Percentiles rank a stretch among this genome's conserved stretches.
These are phyloP conservation scores for Whalleya microplaca DNA, from an alignment of 2,329 filamentous ascomycete genomes.

Conservation along the genomic window DNA sequence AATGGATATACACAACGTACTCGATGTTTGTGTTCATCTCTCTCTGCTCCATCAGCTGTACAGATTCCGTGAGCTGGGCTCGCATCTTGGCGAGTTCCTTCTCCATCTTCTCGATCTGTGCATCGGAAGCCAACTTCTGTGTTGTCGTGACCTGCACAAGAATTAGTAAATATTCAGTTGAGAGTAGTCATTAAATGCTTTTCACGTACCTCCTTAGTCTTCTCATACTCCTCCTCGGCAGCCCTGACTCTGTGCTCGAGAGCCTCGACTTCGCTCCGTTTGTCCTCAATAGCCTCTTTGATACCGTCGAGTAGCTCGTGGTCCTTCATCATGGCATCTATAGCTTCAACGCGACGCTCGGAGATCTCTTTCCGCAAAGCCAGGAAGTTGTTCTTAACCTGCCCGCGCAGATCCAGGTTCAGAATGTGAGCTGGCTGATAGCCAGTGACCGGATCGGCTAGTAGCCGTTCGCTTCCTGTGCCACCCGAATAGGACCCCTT, in stretches of 20 bases:
- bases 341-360: conserved; percentile 78
- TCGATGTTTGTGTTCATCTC: conserved; percentile 98
- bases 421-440: conserved; percentile 89
- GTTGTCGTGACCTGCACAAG: conserved; percentile 65
- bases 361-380: conserved; percentile 85
- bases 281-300: conserved; percentile 96
- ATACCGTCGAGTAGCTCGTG: conserved; percentile 92
- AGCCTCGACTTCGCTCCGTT: conserved; percentile 87
- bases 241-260: conserved; percentile 85
- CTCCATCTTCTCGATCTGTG: conserved; percentile 98
- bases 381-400: conserved; percentile 78
- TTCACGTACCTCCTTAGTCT: conserved; percentile 73
- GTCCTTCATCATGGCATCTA: conserved; percentile 92
- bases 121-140: conserved; percentile 85
- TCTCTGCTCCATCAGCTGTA: conserved; percentile 89
- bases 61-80: conserved; percentile 77
- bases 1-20: conserved; percentile 54
- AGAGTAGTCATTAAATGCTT: not conserved
- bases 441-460: conserved; percentile 80
- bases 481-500: conserved; percentile 46
- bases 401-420: conserved; percentile 84
- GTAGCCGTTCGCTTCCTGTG: conserved; percentile 71
- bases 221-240: conserved; percentile 92
- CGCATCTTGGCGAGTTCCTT: conserved; percentile 96
- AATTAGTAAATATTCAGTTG: conserved; percentile 13